Conservation (phyloP, 306 rosid species). For the Acacia acuminata region DNA sequence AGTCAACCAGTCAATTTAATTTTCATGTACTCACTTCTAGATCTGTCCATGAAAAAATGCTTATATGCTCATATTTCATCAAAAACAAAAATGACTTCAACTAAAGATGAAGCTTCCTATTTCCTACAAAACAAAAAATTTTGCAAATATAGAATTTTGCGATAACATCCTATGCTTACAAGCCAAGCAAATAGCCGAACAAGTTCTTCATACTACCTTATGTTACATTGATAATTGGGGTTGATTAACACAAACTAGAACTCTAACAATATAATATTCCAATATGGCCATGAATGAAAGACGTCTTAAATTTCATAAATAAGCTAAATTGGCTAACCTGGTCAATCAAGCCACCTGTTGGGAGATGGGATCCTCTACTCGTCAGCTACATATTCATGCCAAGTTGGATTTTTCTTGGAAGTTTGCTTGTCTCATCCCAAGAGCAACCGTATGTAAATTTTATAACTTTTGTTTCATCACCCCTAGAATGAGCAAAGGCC, state of each 20-base stretch:
- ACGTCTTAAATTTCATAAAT: background rate
- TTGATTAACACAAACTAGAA: background rate
- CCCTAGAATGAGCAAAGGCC: background rate
- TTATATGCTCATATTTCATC: background rate
- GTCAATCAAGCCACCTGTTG: background rate
- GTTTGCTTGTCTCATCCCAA: background rate
- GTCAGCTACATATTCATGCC: background rate
- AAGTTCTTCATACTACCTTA: background rate
- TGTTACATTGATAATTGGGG: background rate
- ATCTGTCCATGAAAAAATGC: background rate
- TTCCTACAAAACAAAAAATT: background rate
- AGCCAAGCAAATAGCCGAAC: background rate
- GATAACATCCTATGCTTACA: background rate
- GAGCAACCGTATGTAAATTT: background rate
- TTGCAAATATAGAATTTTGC: background rate
- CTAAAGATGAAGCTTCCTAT: background rate
- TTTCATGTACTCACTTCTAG: background rate
- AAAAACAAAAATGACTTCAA: background rate
- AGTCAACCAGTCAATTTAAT: background rate
- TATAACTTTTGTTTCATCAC: background rate
- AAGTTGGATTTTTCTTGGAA: background rate
- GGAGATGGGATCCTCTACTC: background rate
- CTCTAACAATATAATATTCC: background rate
- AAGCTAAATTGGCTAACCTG: conserved; percentile 2
- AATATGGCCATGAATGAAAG: background rate